A percentile compares a stretch with the other conserved stretches of the same genome.
These are phyloP conservation scores for Salix caprea DNA, from an alignment of 345 rosid genomes.

Conservation along the genomic window DNA sequence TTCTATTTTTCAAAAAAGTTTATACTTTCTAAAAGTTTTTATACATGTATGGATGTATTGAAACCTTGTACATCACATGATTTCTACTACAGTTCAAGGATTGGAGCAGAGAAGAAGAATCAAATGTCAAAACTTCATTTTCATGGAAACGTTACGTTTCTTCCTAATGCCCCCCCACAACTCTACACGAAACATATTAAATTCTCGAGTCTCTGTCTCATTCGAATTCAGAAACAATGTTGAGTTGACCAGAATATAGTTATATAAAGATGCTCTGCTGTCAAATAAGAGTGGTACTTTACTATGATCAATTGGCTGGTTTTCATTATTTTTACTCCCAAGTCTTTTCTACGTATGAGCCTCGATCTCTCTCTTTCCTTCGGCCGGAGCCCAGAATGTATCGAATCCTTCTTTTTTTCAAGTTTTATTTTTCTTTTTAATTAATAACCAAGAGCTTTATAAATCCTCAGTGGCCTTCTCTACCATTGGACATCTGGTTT, in stretches of 20 bases:
- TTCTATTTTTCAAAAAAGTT: too few species aligned
- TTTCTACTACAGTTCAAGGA: background rate
- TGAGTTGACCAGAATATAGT: background rate
- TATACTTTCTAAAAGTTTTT: too few species aligned
- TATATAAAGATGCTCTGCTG: background rate
- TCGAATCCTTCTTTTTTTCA: background rate
- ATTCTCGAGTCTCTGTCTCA: background rate
- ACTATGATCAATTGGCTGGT: too few species aligned
- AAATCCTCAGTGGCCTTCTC: too few species aligned
- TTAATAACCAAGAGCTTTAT: too few species aligned
- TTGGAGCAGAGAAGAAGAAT: background rate
- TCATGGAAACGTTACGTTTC: background rate
- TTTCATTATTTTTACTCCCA: background rate
- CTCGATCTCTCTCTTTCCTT: background rate
- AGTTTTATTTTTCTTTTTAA: background rate
- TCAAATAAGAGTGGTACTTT: background rate
- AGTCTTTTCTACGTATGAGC: background rate
- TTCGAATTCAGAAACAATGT: background rate
- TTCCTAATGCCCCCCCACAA: background rate
- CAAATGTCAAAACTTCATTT: conserved; percentile 4
- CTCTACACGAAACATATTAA: background rate
- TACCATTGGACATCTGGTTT: too few species aligned
- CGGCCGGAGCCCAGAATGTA: background rate
- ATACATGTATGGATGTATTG: too few species aligned
- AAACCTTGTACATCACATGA: background rate